These are phyloP conservation scores for Nakazawaea wickerhamii DNA, from an alignment of 805 yeast genomes.

Conservation along the genomic window DNA sequence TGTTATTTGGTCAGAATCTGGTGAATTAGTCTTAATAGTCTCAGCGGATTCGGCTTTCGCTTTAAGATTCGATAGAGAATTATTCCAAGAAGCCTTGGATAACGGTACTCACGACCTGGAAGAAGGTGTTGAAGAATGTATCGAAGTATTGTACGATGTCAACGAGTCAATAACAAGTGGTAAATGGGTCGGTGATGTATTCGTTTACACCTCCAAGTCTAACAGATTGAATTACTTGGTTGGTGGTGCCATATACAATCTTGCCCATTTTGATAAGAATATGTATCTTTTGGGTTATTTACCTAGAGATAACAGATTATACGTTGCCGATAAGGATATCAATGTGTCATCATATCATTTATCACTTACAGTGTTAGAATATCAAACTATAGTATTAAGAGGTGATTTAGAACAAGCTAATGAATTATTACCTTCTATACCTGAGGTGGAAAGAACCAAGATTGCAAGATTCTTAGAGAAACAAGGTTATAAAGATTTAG, in stretches of 20 bases:
- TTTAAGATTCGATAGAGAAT: slow-evolving; percentile 64
- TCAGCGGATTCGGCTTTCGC: slow-evolving; percentile 72
- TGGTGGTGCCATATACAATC: slow-evolving; percentile 87
- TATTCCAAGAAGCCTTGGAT: slow-evolving; percentile 57
- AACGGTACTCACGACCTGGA: slow-evolving; percentile 59
- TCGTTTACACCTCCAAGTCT: slow-evolving; percentile 80
- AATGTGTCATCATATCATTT: slow-evolving; percentile 76
- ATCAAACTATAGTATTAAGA: slow-evolving; percentile 91
- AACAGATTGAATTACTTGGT: slow-evolving; percentile 91
- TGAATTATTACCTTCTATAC: slow-evolving; percentile 55
- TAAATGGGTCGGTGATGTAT: slow-evolving; percentile 96
- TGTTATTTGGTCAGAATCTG: slow-evolving; percentile 90
- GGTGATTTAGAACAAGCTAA: slow-evolving; percentile 88
- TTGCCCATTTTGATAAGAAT: slow-evolving; percentile 87
- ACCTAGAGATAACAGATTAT: slow-evolving; percentile 85
- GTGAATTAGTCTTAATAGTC: slow-evolving; percentile 77
- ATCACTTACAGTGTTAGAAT: slow-evolving; percentile 83
- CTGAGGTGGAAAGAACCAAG: slow-evolving; percentile 63
- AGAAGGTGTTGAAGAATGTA: slow-evolving; percentile 85
- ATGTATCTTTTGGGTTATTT: slow-evolving; percentile 85
- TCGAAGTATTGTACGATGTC: slow-evolving; percentile 79
- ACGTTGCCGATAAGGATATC: slow-evolving; percentile 86
- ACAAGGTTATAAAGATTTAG: slow-evolving; percentile 82
- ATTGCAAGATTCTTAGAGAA: slow-evolving; percentile 91
- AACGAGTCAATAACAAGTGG: slow-evolving; percentile 82